phyloP scores from a whole-genome alignment of 2,329 filamentous ascomycete genomes.

The Pseudogymnoascus pannorum region DNA sequence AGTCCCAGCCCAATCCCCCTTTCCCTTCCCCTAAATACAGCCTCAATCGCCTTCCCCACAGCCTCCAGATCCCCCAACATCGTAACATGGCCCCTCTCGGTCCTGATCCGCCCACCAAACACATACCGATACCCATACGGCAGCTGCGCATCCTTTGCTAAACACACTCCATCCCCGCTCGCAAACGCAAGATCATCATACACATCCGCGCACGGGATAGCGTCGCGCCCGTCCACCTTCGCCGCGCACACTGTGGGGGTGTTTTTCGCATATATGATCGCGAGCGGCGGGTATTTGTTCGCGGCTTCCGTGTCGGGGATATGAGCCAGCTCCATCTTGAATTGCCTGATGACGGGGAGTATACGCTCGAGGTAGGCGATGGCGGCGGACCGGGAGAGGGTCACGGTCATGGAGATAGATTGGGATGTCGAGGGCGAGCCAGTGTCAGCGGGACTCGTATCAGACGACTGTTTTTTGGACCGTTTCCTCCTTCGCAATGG shows the following conservation, averaged over 20 bases:
- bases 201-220: slow-evolving; percentile 66
- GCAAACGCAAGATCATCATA: slow-evolving; percentile 86
- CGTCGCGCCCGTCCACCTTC: slow-evolving; percentile 63
- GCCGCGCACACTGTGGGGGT: slow-evolving; percentile 81
- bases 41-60: slow-evolving; percentile 66
- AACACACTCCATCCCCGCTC: slow-evolving; percentile 80
- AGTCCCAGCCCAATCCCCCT: slow-evolving; percentile 64
- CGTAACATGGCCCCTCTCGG: slow-evolving; percentile 80
- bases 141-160: slow-evolving; percentile 78
- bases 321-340: slow-evolving; percentile 68
- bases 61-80: slow-evolving; percentile 78
- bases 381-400: slow-evolving; percentile 27
- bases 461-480: neutral
- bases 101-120: slow-evolving; percentile 66
- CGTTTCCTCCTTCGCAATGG: neutral
- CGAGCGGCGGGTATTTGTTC: slow-evolving; percentile 77
- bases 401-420: slow-evolving; percentile 27
- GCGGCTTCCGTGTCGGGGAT: slow-evolving; percentile 46
- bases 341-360: slow-evolving; percentile 61
- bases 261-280: slow-evolving; percentile 79
- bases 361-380: slow-evolving; percentile 67
- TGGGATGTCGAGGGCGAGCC: neutral
- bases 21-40: slow-evolving; percentile 56
- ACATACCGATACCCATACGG: slow-evolving; percentile 71
- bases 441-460: neutral